A percentile compares a stretch with the other conserved stretches of the same genome.
phyloP scores from a whole-genome alignment of 192 early-diverging fungal genomes.

The Martensiomyces pterosporus region DNA sequence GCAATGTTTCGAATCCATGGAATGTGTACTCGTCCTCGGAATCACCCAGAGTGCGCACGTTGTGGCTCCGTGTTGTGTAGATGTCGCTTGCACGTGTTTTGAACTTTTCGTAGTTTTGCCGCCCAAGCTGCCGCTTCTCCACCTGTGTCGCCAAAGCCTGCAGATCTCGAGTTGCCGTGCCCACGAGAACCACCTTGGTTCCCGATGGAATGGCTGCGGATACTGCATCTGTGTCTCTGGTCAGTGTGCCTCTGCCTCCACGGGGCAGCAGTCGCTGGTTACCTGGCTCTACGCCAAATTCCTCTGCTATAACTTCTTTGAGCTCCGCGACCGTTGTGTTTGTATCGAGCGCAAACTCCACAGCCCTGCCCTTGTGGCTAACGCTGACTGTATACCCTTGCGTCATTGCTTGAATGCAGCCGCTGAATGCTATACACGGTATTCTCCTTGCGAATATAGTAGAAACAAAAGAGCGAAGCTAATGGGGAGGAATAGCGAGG shows the following conservation, averaged over 20 bases:
- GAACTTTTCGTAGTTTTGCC: slow-evolving; percentile 16
- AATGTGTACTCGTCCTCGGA: slow-evolving; percentile 16
- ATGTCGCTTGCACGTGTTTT: slow-evolving; percentile 8
- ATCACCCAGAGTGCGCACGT: not conserved
- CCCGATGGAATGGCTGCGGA: slow-evolving; percentile 5
- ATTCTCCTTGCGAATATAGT: too few species aligned
- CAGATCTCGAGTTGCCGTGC: slow-evolving; percentile 20
- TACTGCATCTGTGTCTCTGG: not conserved
- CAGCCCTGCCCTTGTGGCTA: slow-evolving; percentile 18
- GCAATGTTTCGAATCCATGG: slow-evolving; percentile 8
- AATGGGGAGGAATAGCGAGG: too few species aligned
- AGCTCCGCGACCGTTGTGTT: slow-evolving; percentile 25
- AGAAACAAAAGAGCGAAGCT: not conserved
- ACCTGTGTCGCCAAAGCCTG: slow-evolving; percentile 6
- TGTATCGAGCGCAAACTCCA: slow-evolving; percentile 3
- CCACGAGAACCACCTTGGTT: slow-evolving; percentile 22
- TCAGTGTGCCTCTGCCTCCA: slow-evolving; percentile 19
- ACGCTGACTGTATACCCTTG: slow-evolving; percentile 12
- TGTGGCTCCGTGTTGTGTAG: slow-evolving; percentile 2
- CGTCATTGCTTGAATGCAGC: too few species aligned
- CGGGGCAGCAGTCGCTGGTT: slow-evolving; percentile 26
- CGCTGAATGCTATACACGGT: too few species aligned
- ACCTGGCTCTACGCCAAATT: slow-evolving; percentile 21
- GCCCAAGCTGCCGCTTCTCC: slow-evolving; percentile 11
- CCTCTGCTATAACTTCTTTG: slow-evolving; percentile 10